These are phyloP conservation scores for Cladobotryum mycophilum DNA, from an alignment of 2,329 filamentous ascomycete species.

Conservation along the genomic window DNA sequence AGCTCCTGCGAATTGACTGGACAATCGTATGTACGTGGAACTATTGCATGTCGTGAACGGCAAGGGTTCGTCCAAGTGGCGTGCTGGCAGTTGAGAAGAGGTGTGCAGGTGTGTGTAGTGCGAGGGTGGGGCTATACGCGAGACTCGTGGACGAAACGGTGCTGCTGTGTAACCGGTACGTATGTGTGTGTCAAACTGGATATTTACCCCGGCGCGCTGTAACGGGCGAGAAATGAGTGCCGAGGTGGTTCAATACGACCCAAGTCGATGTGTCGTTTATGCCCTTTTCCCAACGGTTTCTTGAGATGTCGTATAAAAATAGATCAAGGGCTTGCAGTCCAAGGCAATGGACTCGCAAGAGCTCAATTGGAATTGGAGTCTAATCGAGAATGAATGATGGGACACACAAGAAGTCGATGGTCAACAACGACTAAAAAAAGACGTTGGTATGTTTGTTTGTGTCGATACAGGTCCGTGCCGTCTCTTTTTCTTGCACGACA, in stretches of 20 bases:
- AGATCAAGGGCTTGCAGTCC: background rate
- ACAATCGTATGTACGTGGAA: constrained; percentile 4
- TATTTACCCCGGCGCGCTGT: background rate
- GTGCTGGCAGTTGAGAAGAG: constrained; percentile 8
- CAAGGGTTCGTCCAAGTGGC: constrained; percentile 5
- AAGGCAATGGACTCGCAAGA: background rate
- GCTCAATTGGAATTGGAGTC: background rate
- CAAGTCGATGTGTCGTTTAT: background rate
- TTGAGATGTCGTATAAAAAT: background rate
- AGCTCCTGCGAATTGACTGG: constrained; percentile 2
- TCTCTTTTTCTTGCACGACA: background rate
- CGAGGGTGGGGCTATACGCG: constrained; percentile 8
- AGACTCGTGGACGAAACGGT: constrained; percentile 4
- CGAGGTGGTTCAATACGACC: background rate
- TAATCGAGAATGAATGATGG: background rate
- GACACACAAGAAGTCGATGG: background rate
- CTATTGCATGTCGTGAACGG: constrained; percentile 19
- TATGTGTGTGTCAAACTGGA: background rate
- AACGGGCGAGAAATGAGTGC: background rate
- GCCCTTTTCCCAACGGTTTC: background rate
- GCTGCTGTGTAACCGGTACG: constrained; percentile 7
- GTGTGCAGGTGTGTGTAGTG: constrained; percentile 1
- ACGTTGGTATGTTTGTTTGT: no score
- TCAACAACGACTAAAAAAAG: background rate
- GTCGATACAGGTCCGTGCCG: no score